Conservation (phyloP, 768 basidiomycete species). For the Boletus rufocinnamomeus region DNA sequence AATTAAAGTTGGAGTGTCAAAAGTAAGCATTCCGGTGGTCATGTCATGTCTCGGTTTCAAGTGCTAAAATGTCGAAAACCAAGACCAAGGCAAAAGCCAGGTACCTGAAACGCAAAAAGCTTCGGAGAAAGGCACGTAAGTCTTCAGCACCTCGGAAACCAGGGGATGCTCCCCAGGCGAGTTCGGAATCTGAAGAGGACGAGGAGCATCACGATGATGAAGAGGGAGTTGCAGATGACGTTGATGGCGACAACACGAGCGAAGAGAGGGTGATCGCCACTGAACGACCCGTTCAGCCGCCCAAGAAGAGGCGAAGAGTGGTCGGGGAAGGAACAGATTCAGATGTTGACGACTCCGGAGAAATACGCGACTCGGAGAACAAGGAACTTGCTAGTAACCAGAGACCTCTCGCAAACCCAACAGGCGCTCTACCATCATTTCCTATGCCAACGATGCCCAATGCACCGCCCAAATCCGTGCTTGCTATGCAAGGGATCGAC, state of each 20-base stretch:
- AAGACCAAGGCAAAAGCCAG: conserved; percentile 75
- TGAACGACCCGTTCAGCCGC: conserved; percentile 28
- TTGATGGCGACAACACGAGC: conserved; percentile 9
- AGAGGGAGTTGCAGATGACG: conserved; percentile 22
- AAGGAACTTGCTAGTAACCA: not conserved
- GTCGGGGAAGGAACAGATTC: conserved; percentile 26
- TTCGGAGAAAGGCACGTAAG: conserved; percentile 57
- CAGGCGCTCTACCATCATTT: conserved; percentile 60
- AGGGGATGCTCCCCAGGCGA: conserved; percentile 23
- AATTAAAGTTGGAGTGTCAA: conserved; percentile 10
- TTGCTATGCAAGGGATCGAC: conserved; percentile 80
- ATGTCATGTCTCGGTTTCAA: not conserved
- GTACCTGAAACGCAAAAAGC: conserved; percentile 73
- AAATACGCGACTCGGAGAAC: not conserved
- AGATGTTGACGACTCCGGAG: conserved; percentile 5
- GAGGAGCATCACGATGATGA: conserved; percentile 20
- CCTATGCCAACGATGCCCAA: conserved; percentile 66
- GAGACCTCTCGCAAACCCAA: conserved; percentile 17
- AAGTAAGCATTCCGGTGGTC: conserved; percentile 20
- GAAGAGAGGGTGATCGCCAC: conserved; percentile 10
- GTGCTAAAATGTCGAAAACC: conserved; percentile 32
- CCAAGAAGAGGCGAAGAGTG: conserved; percentile 49
- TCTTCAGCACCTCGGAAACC: conserved; percentile 29
- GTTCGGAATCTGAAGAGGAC: conserved; percentile 25
- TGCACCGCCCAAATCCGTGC: conserved; percentile 67